phyloP scores from a whole-genome alignment of 1,284 basidiomycete species.

The Malassezia caprae region DNA sequence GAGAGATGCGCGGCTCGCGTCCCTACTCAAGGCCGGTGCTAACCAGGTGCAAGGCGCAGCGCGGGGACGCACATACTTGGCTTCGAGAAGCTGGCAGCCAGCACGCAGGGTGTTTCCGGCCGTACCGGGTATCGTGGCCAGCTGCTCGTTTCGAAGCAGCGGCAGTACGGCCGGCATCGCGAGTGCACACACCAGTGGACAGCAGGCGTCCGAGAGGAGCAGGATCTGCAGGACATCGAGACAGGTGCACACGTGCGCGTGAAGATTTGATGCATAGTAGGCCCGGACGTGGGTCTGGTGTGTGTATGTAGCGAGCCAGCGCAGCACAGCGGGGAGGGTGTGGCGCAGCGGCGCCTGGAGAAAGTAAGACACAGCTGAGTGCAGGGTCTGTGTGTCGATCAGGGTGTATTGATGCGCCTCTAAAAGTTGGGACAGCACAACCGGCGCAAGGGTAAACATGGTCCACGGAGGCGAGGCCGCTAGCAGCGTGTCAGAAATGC shows the following conservation, averaged over 20 bases:
- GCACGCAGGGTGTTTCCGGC: not conserved
- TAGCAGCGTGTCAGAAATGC: not conserved
- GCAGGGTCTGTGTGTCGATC: not conserved
- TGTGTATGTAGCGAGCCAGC: constrained; percentile 4
- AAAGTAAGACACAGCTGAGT: constrained; percentile 7
- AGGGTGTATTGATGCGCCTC: not conserved
- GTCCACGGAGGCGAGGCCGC: constrained; percentile 8
- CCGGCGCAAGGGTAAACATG: not conserved
- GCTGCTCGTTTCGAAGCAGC: not conserved
- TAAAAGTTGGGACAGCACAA: not conserved
- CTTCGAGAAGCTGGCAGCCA: not conserved
- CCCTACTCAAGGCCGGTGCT: not conserved
- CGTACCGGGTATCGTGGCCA: not conserved
- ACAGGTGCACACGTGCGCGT: not conserved
- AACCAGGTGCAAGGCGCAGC: not conserved
- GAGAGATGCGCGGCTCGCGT: not conserved
- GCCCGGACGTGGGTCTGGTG: not conserved
- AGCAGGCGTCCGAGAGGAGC: not conserved
- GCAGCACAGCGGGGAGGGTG: not conserved
- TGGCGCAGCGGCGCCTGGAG: constrained; percentile 6
- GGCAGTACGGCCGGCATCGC: not conserved
- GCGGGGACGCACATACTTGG: not conserved
- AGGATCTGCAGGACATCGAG: constrained; percentile 1
- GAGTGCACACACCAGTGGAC: not conserved
- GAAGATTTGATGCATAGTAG: not conserved